Base-by-base conservation (phyloP, 495 filamentous ascomycete genomes). In the Xylona heveae region DNA sequence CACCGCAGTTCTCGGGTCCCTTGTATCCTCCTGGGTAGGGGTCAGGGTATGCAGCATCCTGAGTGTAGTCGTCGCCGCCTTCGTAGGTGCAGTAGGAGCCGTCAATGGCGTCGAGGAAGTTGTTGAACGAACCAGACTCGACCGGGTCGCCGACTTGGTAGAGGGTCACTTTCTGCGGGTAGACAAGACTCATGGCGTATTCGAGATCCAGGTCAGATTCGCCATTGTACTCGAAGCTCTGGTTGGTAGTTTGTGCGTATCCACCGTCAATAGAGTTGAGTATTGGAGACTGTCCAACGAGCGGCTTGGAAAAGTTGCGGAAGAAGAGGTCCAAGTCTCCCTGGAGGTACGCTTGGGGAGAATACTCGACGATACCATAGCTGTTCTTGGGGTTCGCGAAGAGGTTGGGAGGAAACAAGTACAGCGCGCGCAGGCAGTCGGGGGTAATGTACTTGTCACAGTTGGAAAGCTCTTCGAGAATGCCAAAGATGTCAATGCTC, bases 321-420 rank as follows among this genome's bases (percentile, higher is more conserved):
- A 43, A 47, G 33, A 25, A 25, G 8, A 25, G 7, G 13, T 25
- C 23, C 23, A 25, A 25, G 23, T 25, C 23, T 8, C 15, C 8
- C 28, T 30, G 28, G 8, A 30, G 15, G 8, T 30, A 16, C 8
- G 8, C 8, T 14, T 30, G 7, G 7, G 28, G 31, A 33, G 10
- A 9, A 27, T 26, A 88, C 1, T 75, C 74, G 21, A 64, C 73
- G 27, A 88, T 61, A 6, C 73, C 76, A 26, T 60, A 61, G 13
- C 56, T 49, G n/a, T 52, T 49, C 0, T 51, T 54, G 25, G 55
- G 41, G 33, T 54, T 43, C 5, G 64, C 52, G 7, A 48, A 52
- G 44, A 64, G 68, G 47, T 56, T 48, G 13, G 23, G 23, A 25
- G 46, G 47, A 31, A 67, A 46, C 41, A 67, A 70, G 52, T 76